Evolutionary conservation across 2,329 filamentous ascomycete genomes (phyloP).

Genomic region (Colletotrichum tabaci): DNA sequence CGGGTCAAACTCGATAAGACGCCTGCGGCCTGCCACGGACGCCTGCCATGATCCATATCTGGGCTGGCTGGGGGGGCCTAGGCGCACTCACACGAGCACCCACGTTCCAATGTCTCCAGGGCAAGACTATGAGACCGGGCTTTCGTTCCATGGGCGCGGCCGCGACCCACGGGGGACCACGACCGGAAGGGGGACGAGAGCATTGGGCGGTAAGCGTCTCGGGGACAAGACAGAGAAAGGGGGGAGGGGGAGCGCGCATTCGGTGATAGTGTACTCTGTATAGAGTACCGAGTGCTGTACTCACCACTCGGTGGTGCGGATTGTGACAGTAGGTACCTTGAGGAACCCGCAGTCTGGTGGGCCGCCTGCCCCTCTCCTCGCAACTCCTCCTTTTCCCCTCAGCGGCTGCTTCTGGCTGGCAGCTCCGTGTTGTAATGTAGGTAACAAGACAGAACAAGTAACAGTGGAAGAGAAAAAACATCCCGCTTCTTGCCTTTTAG

Average conservation of each 20-base stretch:
- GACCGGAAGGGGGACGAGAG: neutral
- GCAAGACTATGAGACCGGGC: neutral
- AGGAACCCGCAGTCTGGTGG: neutral
- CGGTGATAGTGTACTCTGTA: too few species aligned
- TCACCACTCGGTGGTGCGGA: neutral
- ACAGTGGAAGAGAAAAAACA: neutral
- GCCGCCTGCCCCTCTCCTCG: neutral
- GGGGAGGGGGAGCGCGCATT: neutral
- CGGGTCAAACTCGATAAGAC: slow-evolving; percentile 23
- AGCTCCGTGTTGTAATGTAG: neutral
- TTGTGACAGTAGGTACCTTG: neutral
- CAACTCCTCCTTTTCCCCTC: slow-evolving; percentile 9
- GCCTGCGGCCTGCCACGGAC: neutral
- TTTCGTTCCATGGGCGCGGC: slow-evolving; percentile 7
- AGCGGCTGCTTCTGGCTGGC: neutral
- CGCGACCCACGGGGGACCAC: neutral
- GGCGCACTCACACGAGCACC: neutral
- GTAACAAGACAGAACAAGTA: too few species aligned
- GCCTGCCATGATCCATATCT: slow-evolving; percentile 10
- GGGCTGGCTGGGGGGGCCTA: neutral
- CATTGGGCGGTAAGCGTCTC: slow-evolving; percentile 15
- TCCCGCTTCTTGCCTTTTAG: slow-evolving; percentile 3
- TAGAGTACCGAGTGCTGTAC: too few species aligned
- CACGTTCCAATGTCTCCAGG: neutral
- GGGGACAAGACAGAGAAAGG: neutral